Evolutionary conservation across 208 protist genomes (phyloP), one percentile per base, ranked within the genome.

Genomic region (Trypanosoma congolense): DNA sequence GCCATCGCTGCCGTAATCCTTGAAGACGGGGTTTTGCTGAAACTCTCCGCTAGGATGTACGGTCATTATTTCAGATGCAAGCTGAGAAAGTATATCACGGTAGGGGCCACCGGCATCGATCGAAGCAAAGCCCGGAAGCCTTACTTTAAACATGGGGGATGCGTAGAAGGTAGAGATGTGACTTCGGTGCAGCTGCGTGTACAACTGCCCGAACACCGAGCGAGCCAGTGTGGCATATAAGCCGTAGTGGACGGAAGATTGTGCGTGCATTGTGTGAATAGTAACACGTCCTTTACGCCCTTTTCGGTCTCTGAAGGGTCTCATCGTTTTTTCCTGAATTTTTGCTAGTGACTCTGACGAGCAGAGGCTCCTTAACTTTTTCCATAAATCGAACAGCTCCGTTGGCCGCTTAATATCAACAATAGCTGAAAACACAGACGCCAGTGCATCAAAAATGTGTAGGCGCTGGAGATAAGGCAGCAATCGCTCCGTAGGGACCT

Each of bases 81-180:
- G 65, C 56, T 92, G 89, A 1, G 87, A 89, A 16, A 96, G 74
- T 21, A 91, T 70, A 40, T 96, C 91, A 47, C 91, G 82, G 73
- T 93, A 96, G 3, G 91, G 91, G 3, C 91, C 91, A 28, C 91
- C 91, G 2, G 87, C 87, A 65, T 96, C 91, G 2, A 81, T 90
- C 16, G 89, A 91, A 41, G 78, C 89, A 45, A 95, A 95, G 29
- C 89, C 89, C 22, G 85, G 75, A 25, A 95, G 77, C 53, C 91
- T 95, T 4, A 93, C 89, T 0, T 68, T 83, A 56, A 95, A 95
- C 56, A 95, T 90, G 16, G 89, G 89, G 9, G 84, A 90, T 4
- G 70, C 73, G 60, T 80, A 88, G 61, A 92, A 95, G 18, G 72
- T 90, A 54, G 83, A 73, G 49, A 73, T 64, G 10, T 69, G 69